phyloP scores from a whole-genome alignment of 2,329 filamentous ascomycete genomes.

The Zopfia rhizophila region DNA sequence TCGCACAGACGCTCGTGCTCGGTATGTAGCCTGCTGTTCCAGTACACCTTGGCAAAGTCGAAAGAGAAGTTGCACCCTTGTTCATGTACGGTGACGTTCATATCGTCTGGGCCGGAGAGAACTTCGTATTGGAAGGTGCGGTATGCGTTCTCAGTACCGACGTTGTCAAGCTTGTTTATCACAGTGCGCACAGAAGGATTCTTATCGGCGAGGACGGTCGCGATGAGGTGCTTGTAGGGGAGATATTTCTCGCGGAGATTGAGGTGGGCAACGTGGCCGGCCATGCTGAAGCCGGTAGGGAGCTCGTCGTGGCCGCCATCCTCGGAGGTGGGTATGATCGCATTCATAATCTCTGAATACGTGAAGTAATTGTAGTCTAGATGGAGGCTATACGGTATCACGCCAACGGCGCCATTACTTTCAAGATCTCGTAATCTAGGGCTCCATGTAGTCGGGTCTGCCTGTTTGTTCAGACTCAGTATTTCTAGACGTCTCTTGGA shows the following conservation, averaged over 20 bases:
- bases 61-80: slow-evolving; percentile 88
- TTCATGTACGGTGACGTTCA: slow-evolving; percentile 85
- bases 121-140: slow-evolving; percentile 95
- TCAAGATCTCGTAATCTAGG: slow-evolving; percentile 74
- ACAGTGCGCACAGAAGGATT: slow-evolving; percentile 84
- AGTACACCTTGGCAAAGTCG: slow-evolving; percentile 97
- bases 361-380: slow-evolving; percentile 89
- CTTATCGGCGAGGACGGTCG: slow-evolving; percentile 88
- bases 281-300: slow-evolving; percentile 85
- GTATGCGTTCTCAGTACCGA: slow-evolving; percentile 85
- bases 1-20: slow-evolving; percentile 85
- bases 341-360: slow-evolving; percentile 83
- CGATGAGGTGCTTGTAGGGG: slow-evolving; percentile 87
- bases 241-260: slow-evolving; percentile 87
- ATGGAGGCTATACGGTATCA: slow-evolving; percentile 79
- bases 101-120: slow-evolving; percentile 80
- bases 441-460: slow-evolving; percentile 81
- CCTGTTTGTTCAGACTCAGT: slow-evolving; percentile 51
- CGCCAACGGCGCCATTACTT: slow-evolving; percentile 71
- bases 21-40: slow-evolving; percentile 90
- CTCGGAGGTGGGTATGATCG: slow-evolving; percentile 76
- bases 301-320: slow-evolving; percentile 82
- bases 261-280: slow-evolving; percentile 93
- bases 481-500: slow-evolving; percentile 25
- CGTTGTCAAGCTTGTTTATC: slow-evolving; percentile 94